Conservation (phyloP, 2,329 filamentous ascomycete genomes). For the Sclerotinia glacialis region DNA sequence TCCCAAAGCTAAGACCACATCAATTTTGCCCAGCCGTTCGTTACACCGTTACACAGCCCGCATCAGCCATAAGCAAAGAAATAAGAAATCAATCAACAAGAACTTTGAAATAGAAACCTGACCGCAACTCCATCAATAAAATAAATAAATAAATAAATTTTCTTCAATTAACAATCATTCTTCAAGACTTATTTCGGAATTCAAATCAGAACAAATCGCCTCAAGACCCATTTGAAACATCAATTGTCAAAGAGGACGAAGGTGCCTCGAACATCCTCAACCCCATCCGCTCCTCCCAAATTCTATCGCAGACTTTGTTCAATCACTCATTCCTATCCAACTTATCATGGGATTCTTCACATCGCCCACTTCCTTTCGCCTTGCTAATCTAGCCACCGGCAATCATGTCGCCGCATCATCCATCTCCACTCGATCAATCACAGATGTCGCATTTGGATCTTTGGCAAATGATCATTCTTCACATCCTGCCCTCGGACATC, state of each 20-base stretch:
- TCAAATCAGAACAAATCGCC: not conserved
- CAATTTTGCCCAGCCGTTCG: slow-evolving; percentile 1
- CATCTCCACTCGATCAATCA: slow-evolving; percentile 27
- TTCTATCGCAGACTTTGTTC: not conserved
- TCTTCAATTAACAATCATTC: not conserved
- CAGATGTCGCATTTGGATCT: slow-evolving; percentile 30
- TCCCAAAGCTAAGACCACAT: not conserved
- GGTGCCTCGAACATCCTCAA: slow-evolving; percentile 13
- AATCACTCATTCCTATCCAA: not conserved
- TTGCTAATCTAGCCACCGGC: slow-evolving; percentile 39
- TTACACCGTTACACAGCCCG: slow-evolving; percentile 1
- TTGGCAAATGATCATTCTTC: slow-evolving; percentile 35
- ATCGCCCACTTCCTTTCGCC: slow-evolving; percentile 48
- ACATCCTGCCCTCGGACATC: slow-evolving; percentile 47
- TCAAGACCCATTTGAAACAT: not conserved
- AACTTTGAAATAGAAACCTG: too few relatives aligned
- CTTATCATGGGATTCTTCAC: slow-evolving; percentile 46
- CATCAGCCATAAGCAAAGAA: too few relatives aligned
- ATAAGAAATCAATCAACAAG: not conserved
- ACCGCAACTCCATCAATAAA: not conserved
- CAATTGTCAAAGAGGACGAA: slow-evolving; percentile 13
- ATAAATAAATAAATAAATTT: too few relatives aligned
- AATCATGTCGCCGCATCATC: slow-evolving; percentile 32
- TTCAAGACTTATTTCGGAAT: not conserved
- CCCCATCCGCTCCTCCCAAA: not conserved